Base-by-base conservation (phyloP, 495 filamentous ascomycete species). In the Entonaema liquescens region DNA sequence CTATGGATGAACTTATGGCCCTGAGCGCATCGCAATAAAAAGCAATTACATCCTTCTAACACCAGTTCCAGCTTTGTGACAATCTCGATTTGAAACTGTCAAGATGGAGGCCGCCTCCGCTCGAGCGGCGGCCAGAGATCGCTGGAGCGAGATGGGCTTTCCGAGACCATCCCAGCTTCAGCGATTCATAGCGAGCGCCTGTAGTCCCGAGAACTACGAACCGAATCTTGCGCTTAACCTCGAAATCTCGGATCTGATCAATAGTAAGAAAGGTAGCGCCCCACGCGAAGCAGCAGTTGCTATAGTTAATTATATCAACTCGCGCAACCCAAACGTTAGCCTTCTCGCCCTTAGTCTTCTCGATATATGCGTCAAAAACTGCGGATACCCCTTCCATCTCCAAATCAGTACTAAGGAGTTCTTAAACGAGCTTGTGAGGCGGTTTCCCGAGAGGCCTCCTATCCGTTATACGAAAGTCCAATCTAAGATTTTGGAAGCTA, bases 371-470 rank as follows among this genome's bases (percentile, higher is more conserved):
- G 95, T 98, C 78, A 99, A 99, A 83, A 99, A 99, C 80, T 99
- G 95, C 88, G 95, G 95, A 73, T 99, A 99, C 81, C 93, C 96
- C 17, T 99, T 99, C 80, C 95, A 99, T 68, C 89, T 99, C 40
- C 95, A 99, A 81, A 98, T 99, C 79, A 93, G 91, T 78, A 98
- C 95, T 62, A 99, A 99, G 79, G 95, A 99, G 73, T 98, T 99
- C 75, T 88, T 99, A 62, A 99, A 98, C 83, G 95, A 99, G 85
- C 90, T 99, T 68, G 95, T 99, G 28, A 90, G 95, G 64, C 87
- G 95, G 59, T 99, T 99, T 77, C 95, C 95, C 63, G 95, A 99
- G 80, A 88, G 95, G 31, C 95, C 95, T 49, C 92, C 95, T 11
- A 84, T 94, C 67, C 90, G 95, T 58, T 87, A 94, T 54, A 91